These are phyloP conservation scores for Houttuynia cordata DNA, from an alignment of 164 flowering plant genomes.

Conservation along the genomic window DNA sequence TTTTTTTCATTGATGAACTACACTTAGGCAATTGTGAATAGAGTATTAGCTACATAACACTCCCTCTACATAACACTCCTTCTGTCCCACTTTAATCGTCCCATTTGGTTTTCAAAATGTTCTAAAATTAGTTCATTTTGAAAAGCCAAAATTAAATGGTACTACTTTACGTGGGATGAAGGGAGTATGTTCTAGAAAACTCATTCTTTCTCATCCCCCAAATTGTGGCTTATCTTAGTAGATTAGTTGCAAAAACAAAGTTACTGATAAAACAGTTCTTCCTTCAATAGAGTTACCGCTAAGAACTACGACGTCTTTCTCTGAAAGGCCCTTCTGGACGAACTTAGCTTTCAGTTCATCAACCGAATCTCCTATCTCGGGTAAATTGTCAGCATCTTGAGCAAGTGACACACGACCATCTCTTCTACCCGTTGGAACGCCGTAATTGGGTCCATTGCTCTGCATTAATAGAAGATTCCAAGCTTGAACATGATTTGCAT, in stretches of 20 bases:
- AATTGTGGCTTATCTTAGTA: background rate
- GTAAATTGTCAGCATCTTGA: slow-evolving; percentile 21
- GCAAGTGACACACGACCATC: slow-evolving; percentile 48
- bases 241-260: background rate
- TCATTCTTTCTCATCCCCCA: background rate
- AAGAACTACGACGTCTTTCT: slow-evolving; percentile 61
- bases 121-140: too few species aligned
- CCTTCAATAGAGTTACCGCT: slow-evolving; percentile 25
- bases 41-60: background rate
- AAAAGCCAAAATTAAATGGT: too few species aligned
- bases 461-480: slow-evolving; percentile 4
- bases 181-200: too few species aligned
- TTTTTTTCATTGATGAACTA: background rate
- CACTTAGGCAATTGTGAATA: background rate
- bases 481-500: background rate
- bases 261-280: too few species aligned
- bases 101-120: too few species aligned
- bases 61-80: too few species aligned
- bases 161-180: too few species aligned
- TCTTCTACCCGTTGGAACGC: slow-evolving; percentile 61
- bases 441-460: slow-evolving; percentile 56
- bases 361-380: background rate
- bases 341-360: slow-evolving; percentile 22
- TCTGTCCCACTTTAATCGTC: too few species aligned
- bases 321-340: slow-evolving; percentile 40